Base-by-base conservation (phyloP, 2,329 filamentous ascomycete species). In the Gnomoniopsis sp. region DNA sequence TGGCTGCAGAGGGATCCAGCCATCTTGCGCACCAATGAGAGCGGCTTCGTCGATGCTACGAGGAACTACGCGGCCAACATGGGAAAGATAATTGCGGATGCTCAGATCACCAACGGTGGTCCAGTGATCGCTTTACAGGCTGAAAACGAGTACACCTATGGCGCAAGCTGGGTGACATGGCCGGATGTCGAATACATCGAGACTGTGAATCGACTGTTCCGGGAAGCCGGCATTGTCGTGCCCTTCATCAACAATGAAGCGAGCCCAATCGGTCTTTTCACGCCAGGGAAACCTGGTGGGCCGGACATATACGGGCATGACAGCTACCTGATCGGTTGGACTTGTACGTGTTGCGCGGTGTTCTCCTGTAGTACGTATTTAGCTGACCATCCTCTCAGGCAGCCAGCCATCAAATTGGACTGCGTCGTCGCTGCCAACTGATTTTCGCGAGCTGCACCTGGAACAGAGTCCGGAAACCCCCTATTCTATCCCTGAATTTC, bases 31-130 rank as follows among this genome's bases (percentile, higher is more conserved):
- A 90, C 88, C 0, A 75, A 77, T 50, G 83, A 84, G 23, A 73
- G 79, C 0, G 83, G 79, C 3, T 93, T 83, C 63, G 72, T 91
- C 6, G 75, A 82, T 23, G 82, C 89, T 0, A 92, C 88, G 0
- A 79, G 89, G 55, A 84, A 85, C 78, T 88, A 78, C 61, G 73
- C 70, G 2, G 71, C 77, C 7, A 77, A 84, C 10, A 80, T 93
- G 51, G 83, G 82, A 26, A 78, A 78, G 14, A 84, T 87, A 10
- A 87, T 96, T 64, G 88, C 90, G 3, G 83, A 86, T 56, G 86
- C 84, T 0, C 90, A 95, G 66, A 93, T 96, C 66, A 93, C 89
- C 1, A 90, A 93, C 54, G 90, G 89, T 0, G 91, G 91, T 0
- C 90, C 90, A 0, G 80, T 96, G 8, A 90, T 96, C 60, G 74